Evolutionary conservation across 768 basidiomycete species (phyloP), one percentile per base, ranked within the genome.

Genomic region (Phylloporus sp.): DNA sequence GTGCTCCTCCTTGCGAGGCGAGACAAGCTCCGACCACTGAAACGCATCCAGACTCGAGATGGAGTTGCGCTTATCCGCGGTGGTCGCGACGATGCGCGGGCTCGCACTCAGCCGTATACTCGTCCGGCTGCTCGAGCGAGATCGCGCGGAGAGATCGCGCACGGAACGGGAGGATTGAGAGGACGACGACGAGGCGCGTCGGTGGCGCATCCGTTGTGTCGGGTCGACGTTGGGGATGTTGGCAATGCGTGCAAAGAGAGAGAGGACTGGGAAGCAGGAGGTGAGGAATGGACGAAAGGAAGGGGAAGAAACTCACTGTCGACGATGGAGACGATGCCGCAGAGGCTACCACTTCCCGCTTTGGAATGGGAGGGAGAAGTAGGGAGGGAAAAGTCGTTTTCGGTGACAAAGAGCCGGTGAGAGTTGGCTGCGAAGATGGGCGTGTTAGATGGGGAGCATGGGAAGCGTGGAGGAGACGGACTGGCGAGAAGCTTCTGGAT

Each of bases 401-500:
- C 76, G 3, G 81, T 84, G 18, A 90, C 79, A 59, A 91, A 90
- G 10, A 91, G 72, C 23, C 89, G 78, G 58, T 90, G 88, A 0
- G 89, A 72, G 60, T 83, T 85, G 28, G 89, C 89, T 90, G 52
- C 10, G 10, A n/a, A 15, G 29, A 23, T 8, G 15, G n/a, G 23
- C 8, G 37, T 29, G 24, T 39, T 45, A 51, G 43, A 41, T 9
- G 44, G 22, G 44, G 36, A 31, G n/a, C 46, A 20, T 17, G 38
- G 11, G 20, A 38, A 11, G 23, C 0, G 8, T 17, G 3, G 27
- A 26, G 17, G 3, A 26, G 20, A 74, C 85, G 53, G 58, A 90
- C 88, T 91, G 3, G 89, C 87, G 20, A 91, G 75, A 9, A 90
- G 71, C 61, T 90, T 91, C 65, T 90, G 78, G 44, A 89, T 81